These are phyloP conservation scores for Ganoderma sp. DNA, from an alignment of 1,284 basidiomycete species.

Conservation along the genomic window DNA sequence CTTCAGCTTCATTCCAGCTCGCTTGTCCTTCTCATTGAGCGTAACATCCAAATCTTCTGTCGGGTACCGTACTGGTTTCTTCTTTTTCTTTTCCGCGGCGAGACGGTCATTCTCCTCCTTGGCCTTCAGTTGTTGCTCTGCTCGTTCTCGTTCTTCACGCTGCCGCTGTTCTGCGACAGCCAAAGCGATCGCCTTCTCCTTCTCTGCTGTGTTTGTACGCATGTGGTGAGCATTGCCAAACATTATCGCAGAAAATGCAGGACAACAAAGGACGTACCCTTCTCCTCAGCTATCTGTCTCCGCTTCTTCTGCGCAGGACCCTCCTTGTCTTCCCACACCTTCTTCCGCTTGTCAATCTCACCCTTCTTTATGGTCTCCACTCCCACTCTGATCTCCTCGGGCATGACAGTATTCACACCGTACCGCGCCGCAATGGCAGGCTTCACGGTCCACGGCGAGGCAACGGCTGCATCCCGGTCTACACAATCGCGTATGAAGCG, in stretches of 20 bases:
- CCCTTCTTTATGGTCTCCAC: constrained; percentile 84
- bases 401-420: constrained; percentile 84
- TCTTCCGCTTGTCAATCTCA: constrained; percentile 89
- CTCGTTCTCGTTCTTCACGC: constrained; percentile 69
- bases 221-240: constrained; percentile 6
- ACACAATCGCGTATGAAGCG: constrained; percentile 96
- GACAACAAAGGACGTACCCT: constrained; percentile 53
- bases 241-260: not conserved
- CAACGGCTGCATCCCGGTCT: constrained; percentile 87
- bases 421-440: constrained; percentile 82
- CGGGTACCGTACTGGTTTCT: constrained; percentile 87
- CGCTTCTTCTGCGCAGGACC: constrained; percentile 79
- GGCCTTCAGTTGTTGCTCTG: constrained; percentile 66
- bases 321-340: constrained; percentile 86
- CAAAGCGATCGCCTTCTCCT: constrained; percentile 41
- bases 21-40: constrained; percentile 78
- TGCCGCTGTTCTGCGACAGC: constrained; percentile 62
- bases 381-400: constrained; percentile 80
- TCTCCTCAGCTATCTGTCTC: constrained; percentile 79
- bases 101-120: constrained; percentile 75
- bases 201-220: constrained; percentile 35
- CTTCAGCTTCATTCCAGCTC: constrained; percentile 69
- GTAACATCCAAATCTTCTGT: constrained; percentile 85
- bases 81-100: constrained; percentile 83
- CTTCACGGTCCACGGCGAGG: constrained; percentile 95